A percentile compares a stretch with the other conserved stretches of the same genome.
Conservation (phyloP, 2,329 filamentous ascomycete genomes). For the Salinomyces thailandicus region DNA sequence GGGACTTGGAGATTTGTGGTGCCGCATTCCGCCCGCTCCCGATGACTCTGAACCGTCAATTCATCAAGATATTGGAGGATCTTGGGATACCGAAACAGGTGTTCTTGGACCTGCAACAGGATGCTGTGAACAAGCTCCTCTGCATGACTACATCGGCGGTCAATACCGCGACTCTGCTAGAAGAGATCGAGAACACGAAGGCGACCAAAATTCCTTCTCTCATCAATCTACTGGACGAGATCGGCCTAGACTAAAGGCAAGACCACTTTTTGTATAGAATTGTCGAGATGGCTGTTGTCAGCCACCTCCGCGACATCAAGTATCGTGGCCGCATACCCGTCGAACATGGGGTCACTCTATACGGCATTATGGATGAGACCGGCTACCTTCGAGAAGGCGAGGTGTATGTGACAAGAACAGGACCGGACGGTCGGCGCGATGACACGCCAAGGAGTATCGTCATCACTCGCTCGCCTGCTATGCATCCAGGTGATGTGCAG, state of each 20-base stretch:
- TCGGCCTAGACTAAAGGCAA: constrained; percentile 54
- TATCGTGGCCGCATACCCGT: constrained; percentile 68
- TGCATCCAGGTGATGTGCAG: constrained; percentile 76
- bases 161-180: constrained; percentile 58
- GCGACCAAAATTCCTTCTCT: constrained; percentile 51
- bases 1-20: constrained; percentile 62
- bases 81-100: constrained; percentile 48
- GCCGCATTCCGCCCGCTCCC: constrained; percentile 56
- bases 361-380: constrained; percentile 77
- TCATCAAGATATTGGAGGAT: constrained; percentile 82
- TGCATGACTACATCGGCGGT: constrained; percentile 46
- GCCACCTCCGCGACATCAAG: constrained; percentile 63
- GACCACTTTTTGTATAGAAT: constrained; percentile 61
- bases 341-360: constrained; percentile 59
- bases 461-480: constrained; percentile 67
- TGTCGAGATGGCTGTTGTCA: constrained; percentile 60
- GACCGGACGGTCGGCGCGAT: constrained; percentile 17
- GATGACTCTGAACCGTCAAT: constrained; percentile 63
- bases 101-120: constrained; percentile 55
- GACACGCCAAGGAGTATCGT: constrained; percentile 41
- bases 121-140: constrained; percentile 51
- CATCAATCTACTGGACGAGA: constrained; percentile 46
- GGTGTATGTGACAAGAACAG: constrained; percentile 52
- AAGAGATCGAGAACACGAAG: constrained; percentile 50
- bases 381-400: constrained; percentile 55